Percentiles rank a stretch among this genome's conserved stretches.
phyloP scores from a whole-genome alignment of 768 basidiomycete genomes.

The Udeniomyces megalosporus region DNA sequence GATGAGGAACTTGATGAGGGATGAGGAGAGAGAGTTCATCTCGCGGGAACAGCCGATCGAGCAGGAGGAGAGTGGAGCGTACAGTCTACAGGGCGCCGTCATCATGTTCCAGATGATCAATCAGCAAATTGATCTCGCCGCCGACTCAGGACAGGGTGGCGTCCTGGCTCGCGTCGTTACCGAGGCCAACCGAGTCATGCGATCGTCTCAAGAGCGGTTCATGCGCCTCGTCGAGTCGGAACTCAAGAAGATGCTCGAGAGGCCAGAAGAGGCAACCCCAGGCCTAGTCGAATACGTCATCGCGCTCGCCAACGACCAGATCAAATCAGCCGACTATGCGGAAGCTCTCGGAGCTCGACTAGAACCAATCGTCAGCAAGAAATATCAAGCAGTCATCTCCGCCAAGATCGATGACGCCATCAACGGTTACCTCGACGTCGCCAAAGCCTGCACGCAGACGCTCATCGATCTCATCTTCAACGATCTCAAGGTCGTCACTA shows the following conservation, averaged over 20 bases:
- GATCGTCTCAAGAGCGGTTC: conserved; percentile 75
- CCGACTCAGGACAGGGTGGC: conserved; percentile 86
- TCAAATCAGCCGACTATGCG: conserved; percentile 85
- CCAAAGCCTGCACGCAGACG: conserved; percentile 89
- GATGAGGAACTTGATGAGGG: conserved; percentile 83
- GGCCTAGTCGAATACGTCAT: conserved; percentile 92
- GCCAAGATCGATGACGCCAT: conserved; percentile 88
- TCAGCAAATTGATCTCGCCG: conserved; percentile 84
- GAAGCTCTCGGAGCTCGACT: conserved; percentile 71
- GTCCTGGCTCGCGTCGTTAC: conserved; percentile 80
- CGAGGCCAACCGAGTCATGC: conserved; percentile 80
- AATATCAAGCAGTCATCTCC: conserved; percentile 66
- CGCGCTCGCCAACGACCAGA: conserved; percentile 91
- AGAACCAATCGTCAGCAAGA: conserved; percentile 81
- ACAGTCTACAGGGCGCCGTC: conserved; percentile 78
- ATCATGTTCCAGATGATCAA: conserved; percentile 98
- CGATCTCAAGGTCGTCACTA: conserved; percentile 75
- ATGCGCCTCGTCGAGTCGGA: conserved; percentile 64
- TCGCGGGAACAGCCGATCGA: conserved; percentile 74
- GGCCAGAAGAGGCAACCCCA: conserved; percentile 68
- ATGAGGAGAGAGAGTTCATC: conserved; percentile 69
- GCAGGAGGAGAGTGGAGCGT: conserved; percentile 69
- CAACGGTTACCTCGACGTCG: conserved; percentile 94
- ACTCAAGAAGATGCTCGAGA: conserved; percentile 70
- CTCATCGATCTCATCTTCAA: conserved; percentile 91